Base-by-base conservation (phyloP, 768 basidiomycete species). In the Tephrocybe rancida region DNA sequence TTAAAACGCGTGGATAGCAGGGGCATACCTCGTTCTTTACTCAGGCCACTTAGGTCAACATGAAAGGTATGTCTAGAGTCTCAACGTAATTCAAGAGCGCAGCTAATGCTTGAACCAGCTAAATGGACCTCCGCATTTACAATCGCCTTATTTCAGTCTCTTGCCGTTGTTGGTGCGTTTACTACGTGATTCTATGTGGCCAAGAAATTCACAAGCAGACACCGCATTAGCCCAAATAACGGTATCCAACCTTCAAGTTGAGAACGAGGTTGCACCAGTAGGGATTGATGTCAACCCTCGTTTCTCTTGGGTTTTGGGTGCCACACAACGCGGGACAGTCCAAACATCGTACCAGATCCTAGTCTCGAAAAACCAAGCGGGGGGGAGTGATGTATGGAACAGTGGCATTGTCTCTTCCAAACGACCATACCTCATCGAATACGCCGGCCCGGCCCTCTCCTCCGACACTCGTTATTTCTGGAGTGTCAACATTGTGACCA, bases 381-480 rank as follows among this genome's bases (percentile, higher is more conserved):
- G 64, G 5, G 54, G 38, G 24, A 50, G 57, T 9, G 62, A 63
- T 10, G 51, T 66, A 9, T 68, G 67, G 65, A 61, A 66, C 52
- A 64, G 60, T 18, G 65, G 67, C 10, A 45, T 51, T 27, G 37
- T 66, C 22, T 6, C 47, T 16, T 66, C 64, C 0, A 50, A 59
- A 1, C 53, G 49, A 19, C 61, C 67, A 27, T 66, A 64, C 46
- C 62, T 66, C 44, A 57, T 61, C 8, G 56, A 61, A 30, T 69
- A 69, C 54, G 56, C 48, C 13, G 68, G 68, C 5, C 66, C 63
- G 3, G 49, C 62, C 0, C 62, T 69, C 14, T 13, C 45, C 0
- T 64, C 66, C 2, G 64, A 67, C 50, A 67, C 64, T 0, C 55
- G 35, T 24, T 66, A 69, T 39, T 63, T 61, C 50, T 67, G 66